A percentile compares a stretch with the other conserved stretches of the same genome.
phyloP scores from a whole-genome alignment of 345 rosid genomes.

The Lepidium didymum region DNA sequence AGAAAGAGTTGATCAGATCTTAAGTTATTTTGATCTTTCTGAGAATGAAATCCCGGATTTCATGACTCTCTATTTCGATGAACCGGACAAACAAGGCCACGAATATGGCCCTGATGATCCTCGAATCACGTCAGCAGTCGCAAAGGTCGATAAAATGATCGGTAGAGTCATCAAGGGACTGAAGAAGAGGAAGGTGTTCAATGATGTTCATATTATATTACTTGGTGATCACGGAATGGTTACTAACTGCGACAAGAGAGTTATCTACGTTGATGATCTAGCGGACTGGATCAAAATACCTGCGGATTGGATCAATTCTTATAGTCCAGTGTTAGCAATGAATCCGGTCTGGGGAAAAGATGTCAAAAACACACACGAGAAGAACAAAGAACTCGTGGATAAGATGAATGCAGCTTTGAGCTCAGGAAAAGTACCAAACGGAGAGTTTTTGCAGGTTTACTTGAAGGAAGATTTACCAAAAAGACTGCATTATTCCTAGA shows the following conservation, averaged over 20 bases:
- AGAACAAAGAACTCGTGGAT: constrained; percentile 38
- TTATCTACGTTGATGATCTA: too few species aligned
- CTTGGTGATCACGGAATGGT: constrained; percentile 97
- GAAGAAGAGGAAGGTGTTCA: constrained; percentile 60
- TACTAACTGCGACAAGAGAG: too few species aligned
- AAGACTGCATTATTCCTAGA: constrained; percentile 64
- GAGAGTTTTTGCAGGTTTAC: constrained; percentile 53
- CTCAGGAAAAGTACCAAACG: constrained; percentile 74
- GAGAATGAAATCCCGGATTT: constrained; percentile 50
- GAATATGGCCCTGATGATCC: constrained; percentile 85
- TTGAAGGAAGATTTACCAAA: constrained; percentile 71
- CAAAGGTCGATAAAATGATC: constrained; percentile 51
- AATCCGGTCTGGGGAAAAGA: constrained; percentile 45
- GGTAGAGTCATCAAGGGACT: constrained; percentile 72
- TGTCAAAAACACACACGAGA: constrained; percentile 10
- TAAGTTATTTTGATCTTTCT: constrained; percentile 68
- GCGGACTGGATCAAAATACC: too few species aligned
- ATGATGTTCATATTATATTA: constrained; percentile 66
- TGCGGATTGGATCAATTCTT: constrained; percentile 63
- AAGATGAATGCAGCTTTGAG: constrained; percentile 71
- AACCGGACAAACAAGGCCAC: constrained; percentile 88
- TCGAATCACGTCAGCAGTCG: constrained; percentile 54
- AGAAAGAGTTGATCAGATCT: constrained; percentile 66
- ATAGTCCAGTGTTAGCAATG: constrained; percentile 62
- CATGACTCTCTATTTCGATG: constrained; percentile 73